phyloP scores from a whole-genome alignment of 2,329 filamentous ascomycete genomes.

The Aspergillus hiratsukae region DNA sequence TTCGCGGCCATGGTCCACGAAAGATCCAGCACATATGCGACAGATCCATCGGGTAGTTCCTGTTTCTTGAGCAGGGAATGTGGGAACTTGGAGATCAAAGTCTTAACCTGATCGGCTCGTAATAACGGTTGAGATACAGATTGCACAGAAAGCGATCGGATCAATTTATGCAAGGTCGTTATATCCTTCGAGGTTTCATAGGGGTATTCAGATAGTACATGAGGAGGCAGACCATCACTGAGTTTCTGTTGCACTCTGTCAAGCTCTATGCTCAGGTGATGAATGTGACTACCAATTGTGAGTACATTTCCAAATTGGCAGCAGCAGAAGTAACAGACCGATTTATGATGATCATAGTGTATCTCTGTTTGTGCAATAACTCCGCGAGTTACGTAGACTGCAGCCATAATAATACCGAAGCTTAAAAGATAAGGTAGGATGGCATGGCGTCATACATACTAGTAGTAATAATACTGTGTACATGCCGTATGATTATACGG shows the following conservation, averaged over 20 bases:
- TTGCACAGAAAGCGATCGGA: constrained; percentile 67
- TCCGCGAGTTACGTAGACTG: not conserved
- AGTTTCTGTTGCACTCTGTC: constrained; percentile 52
- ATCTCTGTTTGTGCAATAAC: not conserved
- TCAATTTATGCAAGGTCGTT: constrained; percentile 59
- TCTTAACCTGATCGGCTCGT: constrained; percentile 55
- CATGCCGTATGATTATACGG: not conserved
- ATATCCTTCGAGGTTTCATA: constrained; percentile 30
- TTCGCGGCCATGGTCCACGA: constrained; percentile 91
- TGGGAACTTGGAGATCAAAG: constrained; percentile 53
- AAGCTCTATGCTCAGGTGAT: constrained; percentile 54
- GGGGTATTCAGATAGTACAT: constrained; percentile 7
- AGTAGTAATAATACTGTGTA: not conserved
- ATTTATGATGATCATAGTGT: not conserved
- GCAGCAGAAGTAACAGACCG: not conserved
- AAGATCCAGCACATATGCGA: constrained; percentile 67
- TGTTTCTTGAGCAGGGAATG: constrained; percentile 7
- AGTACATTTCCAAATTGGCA: not conserved
- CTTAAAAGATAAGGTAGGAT: no score
- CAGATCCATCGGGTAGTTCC: constrained; percentile 20
- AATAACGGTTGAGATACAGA: constrained; percentile 61
- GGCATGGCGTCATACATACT: not conserved
- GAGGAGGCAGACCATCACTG: constrained; percentile 7
- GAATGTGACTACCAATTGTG: constrained; percentile 47
- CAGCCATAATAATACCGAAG: not conserved